These are phyloP conservation scores for Hypomontagnella monticulosa DNA, from an alignment of 495 filamentous ascomycete genomes.

Conservation along the genomic window DNA sequence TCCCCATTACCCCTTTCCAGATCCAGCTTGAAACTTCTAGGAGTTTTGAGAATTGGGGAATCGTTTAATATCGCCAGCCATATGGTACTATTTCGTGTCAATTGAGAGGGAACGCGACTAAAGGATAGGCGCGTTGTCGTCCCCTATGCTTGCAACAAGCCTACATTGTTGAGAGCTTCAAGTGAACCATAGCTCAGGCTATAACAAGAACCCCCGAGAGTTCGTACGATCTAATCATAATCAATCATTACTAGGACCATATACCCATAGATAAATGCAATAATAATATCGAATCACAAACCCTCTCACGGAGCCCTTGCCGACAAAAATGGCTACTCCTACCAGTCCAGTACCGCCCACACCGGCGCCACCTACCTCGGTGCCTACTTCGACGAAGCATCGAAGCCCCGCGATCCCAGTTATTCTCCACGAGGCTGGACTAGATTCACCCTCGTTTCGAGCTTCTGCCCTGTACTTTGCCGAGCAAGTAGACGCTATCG, in stretches of 20 bases:
- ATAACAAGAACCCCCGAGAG: background rate
- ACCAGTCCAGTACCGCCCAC: slow-evolving; percentile 20
- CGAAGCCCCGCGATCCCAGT: slow-evolving; percentile 71
- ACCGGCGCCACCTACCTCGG: slow-evolving; percentile 17
- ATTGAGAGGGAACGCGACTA: slow-evolving; percentile 1
- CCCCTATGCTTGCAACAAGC: background rate
- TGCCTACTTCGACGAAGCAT: slow-evolving; percentile 36
- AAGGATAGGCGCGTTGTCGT: slow-evolving; percentile 9
- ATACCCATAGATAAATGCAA: slow-evolving; percentile 22
- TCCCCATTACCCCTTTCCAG: background rate
- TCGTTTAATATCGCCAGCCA: background rate
- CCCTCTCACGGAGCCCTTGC: slow-evolving; percentile 12
- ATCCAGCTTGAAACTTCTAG: slow-evolving; percentile 3
- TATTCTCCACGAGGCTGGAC: slow-evolving; percentile 88
- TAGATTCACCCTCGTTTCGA: slow-evolving; percentile 95
- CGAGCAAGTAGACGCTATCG: slow-evolving; percentile 90
- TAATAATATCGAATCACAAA: slow-evolving; percentile 15
- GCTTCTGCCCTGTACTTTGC: slow-evolving; percentile 87
- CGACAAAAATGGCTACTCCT: slow-evolving; percentile 33
- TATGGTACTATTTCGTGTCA: slow-evolving; percentile 1
- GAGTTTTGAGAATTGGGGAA: slow-evolving; percentile 1
- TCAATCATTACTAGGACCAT: slow-evolving; percentile 1
- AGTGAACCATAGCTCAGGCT: background rate
- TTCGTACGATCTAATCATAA: slow-evolving; percentile 9
- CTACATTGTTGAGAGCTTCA: background rate